These are phyloP conservation scores for Fomitopsis serialis DNA, from an alignment of 768 basidiomycete genomes.

Conservation along the genomic window DNA sequence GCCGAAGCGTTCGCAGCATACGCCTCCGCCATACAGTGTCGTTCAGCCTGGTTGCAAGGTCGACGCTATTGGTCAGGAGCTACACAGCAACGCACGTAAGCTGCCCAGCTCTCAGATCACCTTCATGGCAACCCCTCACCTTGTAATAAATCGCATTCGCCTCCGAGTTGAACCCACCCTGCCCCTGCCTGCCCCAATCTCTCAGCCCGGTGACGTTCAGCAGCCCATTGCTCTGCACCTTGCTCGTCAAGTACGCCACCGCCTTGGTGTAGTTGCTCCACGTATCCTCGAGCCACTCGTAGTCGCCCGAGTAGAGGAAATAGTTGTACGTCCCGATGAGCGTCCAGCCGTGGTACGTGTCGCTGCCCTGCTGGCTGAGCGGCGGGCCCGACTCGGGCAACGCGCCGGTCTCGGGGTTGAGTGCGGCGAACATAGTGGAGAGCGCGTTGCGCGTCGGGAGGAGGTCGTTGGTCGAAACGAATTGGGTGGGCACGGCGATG, in stretches of 20 bases:
- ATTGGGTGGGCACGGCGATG: constrained; percentile 54
- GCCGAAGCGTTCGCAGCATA: constrained; percentile 42
- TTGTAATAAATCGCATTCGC: constrained; percentile 50
- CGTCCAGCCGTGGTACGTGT: constrained; percentile 58
- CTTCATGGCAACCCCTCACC: too few species aligned
- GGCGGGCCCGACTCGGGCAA: constrained; percentile 48
- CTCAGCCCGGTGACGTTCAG: constrained; percentile 52
- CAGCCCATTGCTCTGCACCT: constrained; percentile 43
- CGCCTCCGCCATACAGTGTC: constrained; percentile 26
- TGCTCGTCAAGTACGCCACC: constrained; percentile 46
- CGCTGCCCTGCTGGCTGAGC: constrained; percentile 39
- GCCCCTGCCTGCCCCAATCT: constrained; percentile 54
- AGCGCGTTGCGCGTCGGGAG: constrained; percentile 51
- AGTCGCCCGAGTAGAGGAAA: constrained; percentile 49
- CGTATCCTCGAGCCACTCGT: constrained; percentile 39
- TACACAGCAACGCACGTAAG: constrained; percentile 14
- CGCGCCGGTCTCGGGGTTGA: constrained; percentile 47
- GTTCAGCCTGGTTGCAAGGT: constrained; percentile 38
- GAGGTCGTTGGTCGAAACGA: constrained; percentile 57
- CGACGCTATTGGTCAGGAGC: constrained; percentile 43
- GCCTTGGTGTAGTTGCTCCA: constrained; percentile 58
- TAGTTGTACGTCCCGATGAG: constrained; percentile 57
- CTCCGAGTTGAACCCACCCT: constrained; percentile 51
- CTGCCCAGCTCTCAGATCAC: too few species aligned
- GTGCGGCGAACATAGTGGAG: constrained; percentile 50